phyloP scores from a whole-genome alignment of 495 filamentous ascomycete species.

The Penicillium canescens region DNA sequence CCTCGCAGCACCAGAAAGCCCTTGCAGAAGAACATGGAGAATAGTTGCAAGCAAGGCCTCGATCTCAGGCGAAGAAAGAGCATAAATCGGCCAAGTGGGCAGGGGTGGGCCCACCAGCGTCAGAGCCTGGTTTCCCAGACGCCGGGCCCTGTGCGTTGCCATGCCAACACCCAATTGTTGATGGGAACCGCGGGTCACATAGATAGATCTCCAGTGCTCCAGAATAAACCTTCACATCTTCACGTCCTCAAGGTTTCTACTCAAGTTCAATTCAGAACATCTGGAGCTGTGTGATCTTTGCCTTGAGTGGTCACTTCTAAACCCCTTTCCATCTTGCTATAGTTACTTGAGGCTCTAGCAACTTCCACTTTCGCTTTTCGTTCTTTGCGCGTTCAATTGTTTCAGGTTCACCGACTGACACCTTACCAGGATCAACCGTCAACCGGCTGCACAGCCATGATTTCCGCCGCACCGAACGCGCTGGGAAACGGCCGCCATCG shows the following conservation, averaged over 20 bases:
- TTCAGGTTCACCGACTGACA: conserved; percentile 43
- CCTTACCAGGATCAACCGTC: conserved; percentile 29
- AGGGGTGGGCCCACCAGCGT: conserved; percentile 22
- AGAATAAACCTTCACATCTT: conserved; percentile 24
- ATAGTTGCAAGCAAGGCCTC: conserved; percentile 13
- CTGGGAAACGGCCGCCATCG: conserved; percentile 59
- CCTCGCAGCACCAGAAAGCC: conserved; percentile 19
- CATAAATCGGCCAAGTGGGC: conserved; percentile 14
- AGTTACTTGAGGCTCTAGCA: conserved; percentile 22
- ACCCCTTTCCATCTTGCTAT: not conserved
- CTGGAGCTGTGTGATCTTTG: conserved; percentile 12
- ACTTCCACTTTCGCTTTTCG: conserved; percentile 22
- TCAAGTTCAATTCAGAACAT: conserved; percentile 16
- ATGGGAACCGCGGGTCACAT: conserved; percentile 39
- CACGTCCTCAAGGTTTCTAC: conserved; percentile 20
- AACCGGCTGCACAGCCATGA: conserved; percentile 30
- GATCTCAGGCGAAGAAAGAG: conserved; percentile 8
- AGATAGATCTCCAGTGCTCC: conserved; percentile 40
- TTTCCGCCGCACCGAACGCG: conserved; percentile 21
- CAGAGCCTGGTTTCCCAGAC: conserved; percentile 36
- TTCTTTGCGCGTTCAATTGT: conserved; percentile 19
- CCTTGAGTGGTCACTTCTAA: not conserved
- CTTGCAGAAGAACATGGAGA: conserved; percentile 21
- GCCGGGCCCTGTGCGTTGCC: conserved; percentile 36
- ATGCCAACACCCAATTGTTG: conserved; percentile 49